These are phyloP conservation scores for Davidsoniella eucalypti DNA, from an alignment of 2,329 filamentous ascomycete species.

Conservation along the genomic window DNA sequence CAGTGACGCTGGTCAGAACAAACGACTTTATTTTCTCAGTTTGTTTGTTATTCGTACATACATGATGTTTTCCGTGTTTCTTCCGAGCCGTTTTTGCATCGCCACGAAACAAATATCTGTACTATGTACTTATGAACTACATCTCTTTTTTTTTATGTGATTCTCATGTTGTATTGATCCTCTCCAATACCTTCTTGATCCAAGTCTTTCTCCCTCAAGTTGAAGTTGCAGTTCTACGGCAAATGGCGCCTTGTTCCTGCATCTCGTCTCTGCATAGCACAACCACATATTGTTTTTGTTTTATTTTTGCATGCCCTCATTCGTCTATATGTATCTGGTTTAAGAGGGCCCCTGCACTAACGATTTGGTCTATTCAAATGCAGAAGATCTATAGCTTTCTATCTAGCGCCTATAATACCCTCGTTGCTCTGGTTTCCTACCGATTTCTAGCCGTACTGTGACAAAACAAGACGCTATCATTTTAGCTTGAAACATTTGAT, in stretches of 20 bases:
- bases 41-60: not conserved
- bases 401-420: not conserved
- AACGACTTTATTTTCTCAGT: no score
- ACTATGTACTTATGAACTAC: not conserved
- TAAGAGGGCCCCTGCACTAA: no score
- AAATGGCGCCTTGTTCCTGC: constrained; percentile 4
- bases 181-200: not conserved
- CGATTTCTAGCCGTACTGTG: no score
- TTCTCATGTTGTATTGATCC: not conserved
- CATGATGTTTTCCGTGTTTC: no score
- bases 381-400: no score
- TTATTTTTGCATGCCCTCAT: not conserved
- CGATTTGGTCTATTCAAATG: no score
- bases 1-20: no score
- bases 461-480: no score
- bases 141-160: not conserved
- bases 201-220: not conserved
- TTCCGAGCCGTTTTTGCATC: no score
- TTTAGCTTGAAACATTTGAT: no score
- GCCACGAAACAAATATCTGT: no score
- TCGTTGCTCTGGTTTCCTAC: constrained; percentile 3
- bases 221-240: not conserved
- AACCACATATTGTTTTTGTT: constrained; percentile 1
- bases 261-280: constrained; percentile 4
- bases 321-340: no score